Evolutionary conservation across 1,139 yeast species (phyloP).

Genomic region (Zygotorulaspora mrakii): DNA sequence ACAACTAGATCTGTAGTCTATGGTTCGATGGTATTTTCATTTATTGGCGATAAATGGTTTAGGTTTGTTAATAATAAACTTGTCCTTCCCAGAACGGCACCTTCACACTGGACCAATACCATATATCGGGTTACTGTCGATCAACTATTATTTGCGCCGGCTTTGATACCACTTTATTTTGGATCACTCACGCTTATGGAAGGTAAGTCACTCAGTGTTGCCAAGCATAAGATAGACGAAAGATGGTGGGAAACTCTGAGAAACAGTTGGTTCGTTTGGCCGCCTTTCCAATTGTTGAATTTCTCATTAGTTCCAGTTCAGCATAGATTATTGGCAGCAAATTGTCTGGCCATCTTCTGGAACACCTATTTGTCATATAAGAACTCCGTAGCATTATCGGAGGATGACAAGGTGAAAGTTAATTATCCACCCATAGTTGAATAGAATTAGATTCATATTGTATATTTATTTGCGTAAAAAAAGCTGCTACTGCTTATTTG

Average conservation of each 20-base stretch:
- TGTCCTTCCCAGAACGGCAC: slow-evolving; percentile 32
- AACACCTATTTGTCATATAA: slow-evolving; percentile 68
- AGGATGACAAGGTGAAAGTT: slow-evolving; percentile 29
- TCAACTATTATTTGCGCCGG: slow-evolving; percentile 75
- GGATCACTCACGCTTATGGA: slow-evolving; percentile 66
- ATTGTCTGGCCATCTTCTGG: slow-evolving; percentile 76
- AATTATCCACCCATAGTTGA: slow-evolving; percentile 38
- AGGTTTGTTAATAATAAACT: slow-evolving; percentile 49
- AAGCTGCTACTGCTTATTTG: too few species aligned
- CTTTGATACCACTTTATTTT: slow-evolving; percentile 66
- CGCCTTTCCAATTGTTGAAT: slow-evolving; percentile 69
- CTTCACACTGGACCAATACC: slow-evolving; percentile 35
- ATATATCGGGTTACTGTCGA: slow-evolving; percentile 59
- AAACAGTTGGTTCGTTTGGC: slow-evolving; percentile 87
- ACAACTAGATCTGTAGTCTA: slow-evolving; percentile 65
- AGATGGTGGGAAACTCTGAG: slow-evolving; percentile 59
- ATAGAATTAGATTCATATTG: neutral
- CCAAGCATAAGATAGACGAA: slow-evolving; percentile 42
- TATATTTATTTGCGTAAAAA: too few species aligned
- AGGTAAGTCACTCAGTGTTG: slow-evolving; percentile 40
- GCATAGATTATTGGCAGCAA: slow-evolving; percentile 64
- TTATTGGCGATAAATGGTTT: slow-evolving; percentile 71
- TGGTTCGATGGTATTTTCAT: slow-evolving; percentile 76
- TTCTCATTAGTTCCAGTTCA: slow-evolving; percentile 69
- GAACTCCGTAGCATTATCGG: slow-evolving; percentile 35